phyloP scores from a whole-genome alignment of 176 grass and related monocot genomes.

The Hyparrhenia diplandra region DNA sequence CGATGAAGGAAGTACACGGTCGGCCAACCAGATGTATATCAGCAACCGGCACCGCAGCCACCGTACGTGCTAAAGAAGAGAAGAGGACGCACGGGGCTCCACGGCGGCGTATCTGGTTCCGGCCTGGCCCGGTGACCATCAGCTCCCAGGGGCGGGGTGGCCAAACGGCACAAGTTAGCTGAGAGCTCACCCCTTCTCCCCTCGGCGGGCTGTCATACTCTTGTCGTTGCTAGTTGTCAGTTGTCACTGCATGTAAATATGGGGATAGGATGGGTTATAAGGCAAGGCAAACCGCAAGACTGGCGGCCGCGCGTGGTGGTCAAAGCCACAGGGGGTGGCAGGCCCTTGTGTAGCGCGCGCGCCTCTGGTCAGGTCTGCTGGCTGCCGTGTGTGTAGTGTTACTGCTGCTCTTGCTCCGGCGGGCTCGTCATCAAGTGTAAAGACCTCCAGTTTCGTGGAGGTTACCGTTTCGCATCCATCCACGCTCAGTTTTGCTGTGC shows the following conservation, averaged over 20 bases:
- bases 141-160: slow-evolving; percentile 10
- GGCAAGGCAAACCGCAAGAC: slow-evolving; percentile 35
- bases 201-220: slow-evolving; percentile 27
- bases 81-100: background rate
- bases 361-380: slow-evolving; percentile 24
- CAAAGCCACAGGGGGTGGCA: slow-evolving; percentile 84
- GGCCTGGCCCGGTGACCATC: background rate
- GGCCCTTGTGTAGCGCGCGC: slow-evolving; percentile 44
- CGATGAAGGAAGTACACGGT: background rate
- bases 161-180: slow-evolving; percentile 4
- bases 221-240: background rate
- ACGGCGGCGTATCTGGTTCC: background rate
- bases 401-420: background rate
- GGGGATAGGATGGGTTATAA: background rate
- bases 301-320: slow-evolving; percentile 48
- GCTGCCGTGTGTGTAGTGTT: slow-evolving; percentile 16
- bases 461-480: slow-evolving; percentile 7
- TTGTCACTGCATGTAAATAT: slow-evolving; percentile 69
- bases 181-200: slow-evolving; percentile 18
- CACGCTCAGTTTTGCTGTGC: background rate
- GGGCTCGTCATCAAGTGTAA: slow-evolving; percentile 37
- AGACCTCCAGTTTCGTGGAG: background rate
- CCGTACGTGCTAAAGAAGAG: background rate
- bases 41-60: background rate
- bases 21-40: slow-evolving; percentile 3